Conservation (phyloP, 1,139 yeast species). For the Spencermartinsiella ligniputridi region DNA sequence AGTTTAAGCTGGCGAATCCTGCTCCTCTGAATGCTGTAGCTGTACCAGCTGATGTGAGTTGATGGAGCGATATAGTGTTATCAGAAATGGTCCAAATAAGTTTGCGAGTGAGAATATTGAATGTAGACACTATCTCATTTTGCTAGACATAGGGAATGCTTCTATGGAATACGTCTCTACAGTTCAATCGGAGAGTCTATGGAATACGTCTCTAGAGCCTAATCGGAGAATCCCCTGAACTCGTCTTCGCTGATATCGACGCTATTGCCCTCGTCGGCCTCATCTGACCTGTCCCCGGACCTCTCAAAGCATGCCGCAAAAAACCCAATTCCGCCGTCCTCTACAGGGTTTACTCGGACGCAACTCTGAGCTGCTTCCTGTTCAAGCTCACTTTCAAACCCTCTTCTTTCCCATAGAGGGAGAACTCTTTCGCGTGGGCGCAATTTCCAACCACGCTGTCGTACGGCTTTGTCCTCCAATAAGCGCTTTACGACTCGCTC, state of each 20-base stretch:
- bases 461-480: constrained; percentile 57
- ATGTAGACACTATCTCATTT: no score
- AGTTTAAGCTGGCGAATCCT: constrained; percentile 22
- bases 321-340: constrained; percentile 96
- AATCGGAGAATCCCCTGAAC: constrained; percentile 30
- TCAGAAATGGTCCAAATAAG: no score
- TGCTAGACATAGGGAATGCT: no score
- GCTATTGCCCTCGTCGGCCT: background rate
- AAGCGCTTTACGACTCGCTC: constrained; percentile 84
- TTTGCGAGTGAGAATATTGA: no score
- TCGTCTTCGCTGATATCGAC: constrained; percentile 15
- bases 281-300: constrained; percentile 7
- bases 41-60: no score
- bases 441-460: constrained; percentile 68
- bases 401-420: constrained; percentile 84
- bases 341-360: constrained; percentile 76
- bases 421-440: constrained; percentile 60
- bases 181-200: constrained; percentile 17
- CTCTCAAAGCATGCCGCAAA: constrained; percentile 81
- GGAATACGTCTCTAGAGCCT: background rate
- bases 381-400: constrained; percentile 63
- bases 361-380: constrained; percentile 72
- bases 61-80: no score
- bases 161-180: background rate
- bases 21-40: no score